Evolutionary conservation across 139 green algal species (phyloP).

Genomic region (Eudorina sp.): DNA sequence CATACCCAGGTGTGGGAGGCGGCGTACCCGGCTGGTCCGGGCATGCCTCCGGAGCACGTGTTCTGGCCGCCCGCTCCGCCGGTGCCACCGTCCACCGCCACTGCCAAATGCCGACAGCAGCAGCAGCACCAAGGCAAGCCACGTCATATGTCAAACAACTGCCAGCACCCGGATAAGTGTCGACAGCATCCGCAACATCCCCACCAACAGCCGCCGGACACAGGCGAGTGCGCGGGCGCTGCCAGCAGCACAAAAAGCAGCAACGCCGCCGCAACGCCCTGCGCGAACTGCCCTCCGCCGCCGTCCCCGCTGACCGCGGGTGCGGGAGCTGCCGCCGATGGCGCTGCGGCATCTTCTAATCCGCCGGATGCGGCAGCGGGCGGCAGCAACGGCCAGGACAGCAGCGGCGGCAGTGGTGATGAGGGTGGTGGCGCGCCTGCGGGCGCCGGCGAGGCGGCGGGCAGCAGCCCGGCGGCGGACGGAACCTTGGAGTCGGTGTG

Average conservation of each 20-base stretch:
- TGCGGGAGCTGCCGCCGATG: no score
- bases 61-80: conserved; percentile 32
- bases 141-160: not conserved
- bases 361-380: no score
- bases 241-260: no score
- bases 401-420: not conserved
- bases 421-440: not conserved
- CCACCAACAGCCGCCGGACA: not conserved
- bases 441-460: no score
- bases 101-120: not conserved
- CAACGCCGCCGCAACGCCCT: no score
- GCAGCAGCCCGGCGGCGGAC: not conserved
- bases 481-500: not conserved
- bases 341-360: no score
- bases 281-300: no score
- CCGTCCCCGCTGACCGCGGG: no score
- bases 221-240: no score
- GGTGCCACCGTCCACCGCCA: not conserved
- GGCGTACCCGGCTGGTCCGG: not conserved
- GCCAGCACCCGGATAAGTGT: not conserved
- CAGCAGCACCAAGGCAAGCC: not conserved
- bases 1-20: conserved; percentile 4
- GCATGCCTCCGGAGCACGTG: not conserved
- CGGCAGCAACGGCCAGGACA: not conserved
- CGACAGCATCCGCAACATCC: not conserved